Conservation (phyloP, 148 eudicot species). For the Fagopyrum tataricum region DNA sequence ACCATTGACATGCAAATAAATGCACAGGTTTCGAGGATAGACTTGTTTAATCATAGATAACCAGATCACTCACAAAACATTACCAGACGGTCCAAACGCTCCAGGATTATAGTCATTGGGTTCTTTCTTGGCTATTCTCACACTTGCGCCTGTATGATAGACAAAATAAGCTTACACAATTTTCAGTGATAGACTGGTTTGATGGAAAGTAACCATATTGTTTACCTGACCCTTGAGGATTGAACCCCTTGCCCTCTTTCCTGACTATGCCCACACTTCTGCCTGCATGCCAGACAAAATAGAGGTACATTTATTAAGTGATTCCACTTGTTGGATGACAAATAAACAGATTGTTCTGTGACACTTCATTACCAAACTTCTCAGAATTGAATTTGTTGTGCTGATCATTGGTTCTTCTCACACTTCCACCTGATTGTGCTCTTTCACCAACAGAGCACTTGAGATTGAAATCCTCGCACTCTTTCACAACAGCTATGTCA, state of each 20-base stretch:
- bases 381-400: not conserved
- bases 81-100: too few relatives aligned
- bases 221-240: not conserved
- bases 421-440: not conserved
- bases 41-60: conserved; percentile 1
- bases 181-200: not conserved
- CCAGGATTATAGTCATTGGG: not conserved
- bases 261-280: not conserved
- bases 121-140: not conserved
- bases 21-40: not conserved
- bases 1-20: not conserved
- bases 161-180: not conserved
- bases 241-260: not conserved
- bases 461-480: not conserved
- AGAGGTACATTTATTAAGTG: not conserved
- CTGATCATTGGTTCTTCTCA: not conserved
- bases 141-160: not conserved
- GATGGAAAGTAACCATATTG: not conserved
- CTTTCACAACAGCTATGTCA: not conserved
- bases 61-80: not conserved
- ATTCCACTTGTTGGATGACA: not conserved
- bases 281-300: not conserved
- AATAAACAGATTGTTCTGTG: not conserved
- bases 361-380: not conserved
- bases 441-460: not conserved